A percentile compares a stretch with the other conserved stretches of the same genome.
These are phyloP conservation scores for Fusarium torulosum DNA, from an alignment of 2,329 filamentous ascomycete genomes.

Conservation along the genomic window DNA sequence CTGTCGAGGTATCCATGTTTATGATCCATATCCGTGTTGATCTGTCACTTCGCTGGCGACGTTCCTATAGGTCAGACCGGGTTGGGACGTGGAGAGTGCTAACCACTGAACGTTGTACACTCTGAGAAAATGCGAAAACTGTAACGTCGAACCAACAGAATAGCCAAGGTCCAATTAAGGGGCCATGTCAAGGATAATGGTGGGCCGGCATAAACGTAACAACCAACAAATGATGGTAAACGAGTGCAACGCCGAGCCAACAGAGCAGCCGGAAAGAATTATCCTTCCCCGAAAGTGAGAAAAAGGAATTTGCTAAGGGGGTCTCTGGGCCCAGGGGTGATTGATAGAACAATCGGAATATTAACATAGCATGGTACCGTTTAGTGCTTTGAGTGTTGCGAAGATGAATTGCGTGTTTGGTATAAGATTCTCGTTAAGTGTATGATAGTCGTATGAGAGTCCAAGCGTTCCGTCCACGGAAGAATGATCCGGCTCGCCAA, in stretches of 20 bases:
- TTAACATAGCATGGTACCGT: too few relatives aligned
- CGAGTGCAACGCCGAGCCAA: background rate
- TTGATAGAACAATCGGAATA: too few relatives aligned
- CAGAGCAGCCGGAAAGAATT: background rate
- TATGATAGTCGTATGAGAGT: background rate
- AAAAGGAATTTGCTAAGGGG: too few relatives aligned
- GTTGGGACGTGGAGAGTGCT: background rate
- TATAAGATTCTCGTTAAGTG: background rate
- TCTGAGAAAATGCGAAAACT: background rate
- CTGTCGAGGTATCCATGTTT: background rate
- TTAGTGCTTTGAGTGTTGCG: too few relatives aligned
- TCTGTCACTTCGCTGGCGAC: background rate
- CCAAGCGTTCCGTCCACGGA: background rate
- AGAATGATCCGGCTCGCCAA: background rate
- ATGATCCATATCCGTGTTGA: too few relatives aligned
- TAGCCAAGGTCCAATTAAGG: background rate
- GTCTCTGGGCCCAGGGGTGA: too few relatives aligned
- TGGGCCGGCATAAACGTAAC: background rate
- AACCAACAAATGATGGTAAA: background rate
- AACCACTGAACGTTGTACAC: background rate
- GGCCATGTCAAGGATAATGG: background rate
- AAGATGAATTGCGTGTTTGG: background rate
- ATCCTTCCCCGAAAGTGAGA: too few relatives aligned
- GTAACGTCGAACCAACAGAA: background rate
- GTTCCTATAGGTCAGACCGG: background rate